Evolutionary conservation across 2,329 filamentous ascomycete genomes (phyloP).

Genomic region (Hymenoscyphus salicellus): DNA sequence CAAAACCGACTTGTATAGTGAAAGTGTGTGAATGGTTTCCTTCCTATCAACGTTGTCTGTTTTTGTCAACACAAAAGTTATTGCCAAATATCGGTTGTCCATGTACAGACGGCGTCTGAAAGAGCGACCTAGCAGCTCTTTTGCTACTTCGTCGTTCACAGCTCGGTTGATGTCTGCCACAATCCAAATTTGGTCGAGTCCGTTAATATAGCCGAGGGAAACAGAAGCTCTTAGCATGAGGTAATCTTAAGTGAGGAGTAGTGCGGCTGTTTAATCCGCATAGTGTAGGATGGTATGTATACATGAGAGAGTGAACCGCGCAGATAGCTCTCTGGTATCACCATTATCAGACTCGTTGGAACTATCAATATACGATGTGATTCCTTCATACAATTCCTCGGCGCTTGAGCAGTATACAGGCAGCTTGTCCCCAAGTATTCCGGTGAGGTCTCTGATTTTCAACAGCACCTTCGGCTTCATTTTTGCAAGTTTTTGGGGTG

Average conservation of each 20-base stretch:
- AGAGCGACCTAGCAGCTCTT: not conserved
- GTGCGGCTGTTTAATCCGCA: no score
- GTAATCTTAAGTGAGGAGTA: no score
- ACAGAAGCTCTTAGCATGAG: slow-evolving; percentile 43
- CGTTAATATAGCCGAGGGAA: slow-evolving; percentile 45
- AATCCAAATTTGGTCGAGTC: slow-evolving; percentile 46
- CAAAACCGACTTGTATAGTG: slow-evolving; percentile 17
- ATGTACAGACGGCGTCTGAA: not conserved
- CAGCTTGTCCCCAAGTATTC: slow-evolving; percentile 3
- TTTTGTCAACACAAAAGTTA: slow-evolving; percentile 5
- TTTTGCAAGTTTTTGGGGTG: slow-evolving; percentile 26
- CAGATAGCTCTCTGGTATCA: no score
- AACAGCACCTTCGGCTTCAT: slow-evolving; percentile 39
- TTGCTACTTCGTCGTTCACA: slow-evolving; percentile 46
- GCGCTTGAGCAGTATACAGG: slow-evolving; percentile 2
- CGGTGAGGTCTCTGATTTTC: slow-evolving; percentile 37
- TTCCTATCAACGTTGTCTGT: not conserved
- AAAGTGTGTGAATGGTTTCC: not conserved
- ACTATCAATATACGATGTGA: slow-evolving; percentile 20
- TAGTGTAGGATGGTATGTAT: no score
- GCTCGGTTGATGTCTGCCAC: slow-evolving; percentile 46
- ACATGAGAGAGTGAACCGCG: no score
- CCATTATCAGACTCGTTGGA: slow-evolving; percentile 31
- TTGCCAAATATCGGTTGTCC: not conserved
- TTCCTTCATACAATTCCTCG: slow-evolving; percentile 6